phyloP scores from a whole-genome alignment of 2,329 filamentous ascomycete species.

The Myriosclerotinia duriaeana region DNA sequence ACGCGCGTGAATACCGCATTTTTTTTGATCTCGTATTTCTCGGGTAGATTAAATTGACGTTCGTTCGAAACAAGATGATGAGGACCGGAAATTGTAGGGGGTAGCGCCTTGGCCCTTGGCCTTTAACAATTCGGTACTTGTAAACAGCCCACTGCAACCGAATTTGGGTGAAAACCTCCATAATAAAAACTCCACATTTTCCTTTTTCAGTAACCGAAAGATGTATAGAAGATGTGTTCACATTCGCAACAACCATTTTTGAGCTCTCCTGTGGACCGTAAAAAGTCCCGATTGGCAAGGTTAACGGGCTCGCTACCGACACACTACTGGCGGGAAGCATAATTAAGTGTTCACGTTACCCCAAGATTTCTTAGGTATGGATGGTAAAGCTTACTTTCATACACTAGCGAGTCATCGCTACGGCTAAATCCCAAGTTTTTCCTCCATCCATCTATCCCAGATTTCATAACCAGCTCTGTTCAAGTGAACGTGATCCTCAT shows the following conservation, averaged over 20 bases:
- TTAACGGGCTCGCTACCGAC: neutral
- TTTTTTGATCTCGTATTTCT: neutral
- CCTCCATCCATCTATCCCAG: conserved; percentile 25
- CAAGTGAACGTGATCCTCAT: conserved; percentile 29
- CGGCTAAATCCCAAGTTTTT: conserved; percentile 16
- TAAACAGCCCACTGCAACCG: too few relatives aligned
- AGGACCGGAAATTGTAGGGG: too few relatives aligned
- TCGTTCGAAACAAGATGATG: too few relatives aligned
- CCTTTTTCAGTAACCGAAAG: too few relatives aligned
- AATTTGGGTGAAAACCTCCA: too few relatives aligned
- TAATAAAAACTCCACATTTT: too few relatives aligned
- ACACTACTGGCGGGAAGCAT: neutral
- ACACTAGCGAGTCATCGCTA: neutral
- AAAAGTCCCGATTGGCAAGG: neutral
- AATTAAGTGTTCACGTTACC: neutral
- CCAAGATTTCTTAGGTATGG: neutral
- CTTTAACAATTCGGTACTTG: too few relatives aligned
- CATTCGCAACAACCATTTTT: too few relatives aligned
- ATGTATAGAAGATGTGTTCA: too few relatives aligned
- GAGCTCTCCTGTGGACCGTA: too few relatives aligned
- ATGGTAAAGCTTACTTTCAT: neutral
- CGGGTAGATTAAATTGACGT: too few relatives aligned
- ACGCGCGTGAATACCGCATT: neutral
- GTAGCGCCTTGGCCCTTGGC: too few relatives aligned
- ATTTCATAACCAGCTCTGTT: conserved; percentile 27